phyloP scores from a whole-genome alignment of 768 basidiomycete species.

The Trametopsis cervina region DNA sequence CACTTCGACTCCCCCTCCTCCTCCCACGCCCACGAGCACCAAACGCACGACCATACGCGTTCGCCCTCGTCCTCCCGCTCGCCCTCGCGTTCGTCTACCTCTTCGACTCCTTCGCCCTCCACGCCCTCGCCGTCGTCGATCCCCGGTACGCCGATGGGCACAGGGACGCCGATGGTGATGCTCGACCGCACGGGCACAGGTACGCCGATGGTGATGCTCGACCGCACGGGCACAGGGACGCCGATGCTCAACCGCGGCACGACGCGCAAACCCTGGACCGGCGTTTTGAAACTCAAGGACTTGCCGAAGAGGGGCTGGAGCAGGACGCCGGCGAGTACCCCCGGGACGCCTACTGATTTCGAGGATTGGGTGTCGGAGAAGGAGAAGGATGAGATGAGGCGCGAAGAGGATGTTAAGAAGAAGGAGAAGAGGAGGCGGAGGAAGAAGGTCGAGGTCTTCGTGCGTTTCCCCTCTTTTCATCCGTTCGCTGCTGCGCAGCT shows the following conservation, averaged over 20 bases:
- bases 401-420: slow-evolving; percentile 29
- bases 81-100: not conserved
- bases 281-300: slow-evolving; percentile 31
- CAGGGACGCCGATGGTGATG: too few relatives aligned
- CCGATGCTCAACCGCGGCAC: not conserved
- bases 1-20: slow-evolving; percentile 5
- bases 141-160: too few relatives aligned
- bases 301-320: slow-evolving; percentile 26
- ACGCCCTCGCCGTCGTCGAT: too few relatives aligned
- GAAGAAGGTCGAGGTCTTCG: slow-evolving; percentile 72
- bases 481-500: not conserved
- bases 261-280: slow-evolving; percentile 27
- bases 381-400: slow-evolving; percentile 12
- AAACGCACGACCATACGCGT: not conserved
- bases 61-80: not conserved
- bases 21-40: not conserved
- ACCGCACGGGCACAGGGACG: too few relatives aligned
- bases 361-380: slow-evolving; percentile 24
- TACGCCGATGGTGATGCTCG: too few relatives aligned
- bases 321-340: slow-evolving; percentile 21
- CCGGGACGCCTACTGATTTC: slow-evolving; percentile 23
- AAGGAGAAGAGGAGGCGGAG: slow-evolving; percentile 40
- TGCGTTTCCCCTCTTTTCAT: slow-evolving; percentile 29
- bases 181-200: too few relatives aligned
- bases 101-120: too few relatives aligned